These are phyloP conservation scores for Leccinum subgranulosum DNA, from an alignment of 768 basidiomycete genomes.

Conservation along the genomic window DNA sequence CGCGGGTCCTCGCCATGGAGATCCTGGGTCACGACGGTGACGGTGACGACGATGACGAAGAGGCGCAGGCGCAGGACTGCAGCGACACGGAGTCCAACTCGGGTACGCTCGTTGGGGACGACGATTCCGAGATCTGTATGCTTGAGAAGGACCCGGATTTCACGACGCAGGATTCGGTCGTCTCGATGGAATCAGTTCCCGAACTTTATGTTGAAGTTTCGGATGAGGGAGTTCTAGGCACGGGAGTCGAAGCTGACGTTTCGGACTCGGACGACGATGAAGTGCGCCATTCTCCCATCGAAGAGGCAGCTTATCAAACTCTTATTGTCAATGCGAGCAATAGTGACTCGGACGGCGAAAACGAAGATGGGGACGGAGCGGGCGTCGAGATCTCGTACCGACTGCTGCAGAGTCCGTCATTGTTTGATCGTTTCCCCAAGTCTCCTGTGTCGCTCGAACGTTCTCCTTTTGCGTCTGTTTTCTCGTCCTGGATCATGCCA, in stretches of 20 bases:
- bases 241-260: conserved; percentile 2
- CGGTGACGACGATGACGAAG: background rate
- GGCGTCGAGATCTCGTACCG: background rate
- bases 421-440: conserved; percentile 6
- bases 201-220: background rate
- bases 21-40: conserved; percentile 14
- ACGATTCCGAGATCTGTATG: conserved; percentile 2
- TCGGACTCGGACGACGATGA: background rate
- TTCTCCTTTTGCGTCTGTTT: conserved; percentile 12
- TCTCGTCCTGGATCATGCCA: conserved; percentile 19
- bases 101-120: conserved; percentile 13
- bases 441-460: conserved; percentile 6
- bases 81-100: conserved; percentile 2
- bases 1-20: conserved; percentile 29
- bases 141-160: conserved; percentile 7
- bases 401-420: conserved; percentile 8
- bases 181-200: background rate
- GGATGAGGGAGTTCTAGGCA: background rate
- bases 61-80: background rate
- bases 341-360: background rate
- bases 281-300: background rate
- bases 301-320: conserved; percentile 1
- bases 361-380: background rate
- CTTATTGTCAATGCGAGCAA: conserved; percentile 3
- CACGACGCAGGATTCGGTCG: background rate